A percentile compares a stretch with the other conserved stretches of the same genome.
phyloP scores from a whole-genome alignment of 1,284 basidiomycete species.

The Volvariella volvacea region DNA sequence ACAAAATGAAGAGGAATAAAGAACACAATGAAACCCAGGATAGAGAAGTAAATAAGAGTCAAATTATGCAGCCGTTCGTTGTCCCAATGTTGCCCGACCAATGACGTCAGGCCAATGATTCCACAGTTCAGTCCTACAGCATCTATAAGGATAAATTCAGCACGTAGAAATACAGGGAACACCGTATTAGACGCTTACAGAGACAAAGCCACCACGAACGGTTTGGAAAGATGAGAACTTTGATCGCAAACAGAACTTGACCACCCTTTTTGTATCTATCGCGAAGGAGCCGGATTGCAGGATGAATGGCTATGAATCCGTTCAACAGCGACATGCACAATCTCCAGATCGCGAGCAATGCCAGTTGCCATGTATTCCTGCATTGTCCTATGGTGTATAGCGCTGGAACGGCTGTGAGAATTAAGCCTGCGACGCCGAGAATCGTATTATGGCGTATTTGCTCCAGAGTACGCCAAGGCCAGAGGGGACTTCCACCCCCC shows the following conservation, averaged over 20 bases:
- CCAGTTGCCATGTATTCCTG: conserved; percentile 4
- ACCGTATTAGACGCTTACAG: background rate
- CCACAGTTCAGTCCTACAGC: background rate
- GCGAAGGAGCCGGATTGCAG: background rate
- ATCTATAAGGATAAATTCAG: no score
- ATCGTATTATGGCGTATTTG: background rate
- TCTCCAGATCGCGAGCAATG: conserved; percentile 2
- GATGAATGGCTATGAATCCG: conserved; percentile 3
- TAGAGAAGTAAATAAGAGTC: background rate
- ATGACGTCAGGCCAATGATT: conserved; percentile 3
- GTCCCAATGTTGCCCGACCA: background rate
- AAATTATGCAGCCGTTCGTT: background rate
- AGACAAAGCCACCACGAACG: background rate
- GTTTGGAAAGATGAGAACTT: background rate
- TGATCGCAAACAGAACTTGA: no score
- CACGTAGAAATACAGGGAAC: background rate
- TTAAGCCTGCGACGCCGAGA: background rate
- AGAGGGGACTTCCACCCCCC: background rate
- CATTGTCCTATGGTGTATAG: background rate
- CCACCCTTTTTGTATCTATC: no score
- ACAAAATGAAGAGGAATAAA: no score
- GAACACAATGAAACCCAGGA: conserved; percentile 1
- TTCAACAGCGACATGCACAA: conserved; percentile 5
- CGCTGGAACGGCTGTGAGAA: background rate
- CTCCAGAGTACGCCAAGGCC: background rate